phyloP scores from a whole-genome alignment of 1,139 yeast genomes.

The Saccharomyces hybrid region DNA sequence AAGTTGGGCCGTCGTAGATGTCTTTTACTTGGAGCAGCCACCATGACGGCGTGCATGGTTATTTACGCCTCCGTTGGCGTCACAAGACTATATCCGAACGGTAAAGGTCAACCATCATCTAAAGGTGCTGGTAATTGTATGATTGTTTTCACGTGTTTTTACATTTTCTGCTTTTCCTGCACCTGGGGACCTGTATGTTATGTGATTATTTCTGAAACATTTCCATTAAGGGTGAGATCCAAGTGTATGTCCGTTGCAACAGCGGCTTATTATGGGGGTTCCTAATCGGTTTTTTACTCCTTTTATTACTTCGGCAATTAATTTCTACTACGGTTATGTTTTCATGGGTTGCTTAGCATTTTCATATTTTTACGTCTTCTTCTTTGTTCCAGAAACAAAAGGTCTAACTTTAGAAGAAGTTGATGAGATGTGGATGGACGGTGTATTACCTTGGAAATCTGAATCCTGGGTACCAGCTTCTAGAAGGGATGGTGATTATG shows the following conservation, averaged over 20 bases:
- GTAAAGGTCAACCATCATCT: not conserved
- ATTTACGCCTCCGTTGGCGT: not conserved
- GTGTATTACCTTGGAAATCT: constrained; percentile 40
- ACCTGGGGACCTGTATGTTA: constrained; percentile 81
- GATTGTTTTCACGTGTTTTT: constrained; percentile 55
- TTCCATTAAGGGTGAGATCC: not conserved
- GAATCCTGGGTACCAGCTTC: constrained; percentile 22
- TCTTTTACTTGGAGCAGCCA: not conserved
- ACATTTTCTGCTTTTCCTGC: constrained; percentile 69
- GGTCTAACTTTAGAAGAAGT: constrained; percentile 65
- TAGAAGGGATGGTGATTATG: constrained; percentile 27
- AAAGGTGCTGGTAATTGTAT: not conserved
- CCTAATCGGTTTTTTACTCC: constrained; percentile 68
- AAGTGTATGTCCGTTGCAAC: not conserved
- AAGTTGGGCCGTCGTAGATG: not conserved
- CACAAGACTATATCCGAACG: not conserved
- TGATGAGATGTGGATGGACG: constrained; percentile 45
- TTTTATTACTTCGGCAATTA: constrained; percentile 43
- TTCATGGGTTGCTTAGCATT: constrained; percentile 43
- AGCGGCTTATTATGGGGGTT: not conserved
- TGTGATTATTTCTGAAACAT: constrained; percentile 39
- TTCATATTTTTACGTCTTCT: not conserved
- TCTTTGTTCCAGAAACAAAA: constrained; percentile 60
- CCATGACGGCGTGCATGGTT: not conserved
- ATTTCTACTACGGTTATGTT: constrained; percentile 52